A percentile compares a stretch with the other conserved stretches of the same genome.
Conservation (phyloP, 352 stramenopile species). For the Globisporangium orthogonon region DNA sequence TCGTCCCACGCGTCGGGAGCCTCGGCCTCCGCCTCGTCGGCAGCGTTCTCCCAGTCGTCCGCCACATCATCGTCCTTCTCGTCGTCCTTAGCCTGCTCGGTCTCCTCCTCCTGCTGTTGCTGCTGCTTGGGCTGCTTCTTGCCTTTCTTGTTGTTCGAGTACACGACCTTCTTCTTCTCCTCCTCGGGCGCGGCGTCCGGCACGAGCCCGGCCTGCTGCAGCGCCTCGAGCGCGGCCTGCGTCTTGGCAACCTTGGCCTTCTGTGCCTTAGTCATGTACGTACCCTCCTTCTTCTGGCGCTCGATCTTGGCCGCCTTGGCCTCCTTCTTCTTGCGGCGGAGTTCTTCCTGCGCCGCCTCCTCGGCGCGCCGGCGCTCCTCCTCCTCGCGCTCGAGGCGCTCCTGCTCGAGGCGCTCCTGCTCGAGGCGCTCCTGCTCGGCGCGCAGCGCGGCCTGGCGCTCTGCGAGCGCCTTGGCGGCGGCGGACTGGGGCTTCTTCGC, state of each 20-base stretch:
- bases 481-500: constrained; percentile 74
- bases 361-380: constrained; percentile 46
- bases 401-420: constrained; percentile 65
- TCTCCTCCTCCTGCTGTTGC: constrained; percentile 28
- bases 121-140: constrained; percentile 31
- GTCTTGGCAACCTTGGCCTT: constrained; percentile 91
- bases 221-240: constrained; percentile 86
- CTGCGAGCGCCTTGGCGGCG: constrained; percentile 59
- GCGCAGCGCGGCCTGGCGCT: constrained; percentile 65
- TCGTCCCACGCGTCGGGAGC: constrained; percentile 78
- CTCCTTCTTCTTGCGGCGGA: constrained; percentile 77
- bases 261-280: constrained; percentile 99
- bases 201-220: constrained; percentile 90
- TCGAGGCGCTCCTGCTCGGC: constrained; percentile 72
- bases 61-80: constrained; percentile 57
- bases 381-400: constrained; percentile 60
- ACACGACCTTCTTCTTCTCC: constrained; percentile 90
- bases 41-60: constrained; percentile 57
- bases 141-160: constrained; percentile 88
- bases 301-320: constrained; percentile 86
- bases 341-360: constrained; percentile 46
- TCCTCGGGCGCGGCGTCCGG: constrained; percentile 45
- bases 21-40: constrained; percentile 44
- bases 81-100: constrained; percentile 23
- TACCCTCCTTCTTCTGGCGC: constrained; percentile 94